Conservation (phyloP, 306 rosid genomes). For the Fragaria nilgerrensis region DNA sequence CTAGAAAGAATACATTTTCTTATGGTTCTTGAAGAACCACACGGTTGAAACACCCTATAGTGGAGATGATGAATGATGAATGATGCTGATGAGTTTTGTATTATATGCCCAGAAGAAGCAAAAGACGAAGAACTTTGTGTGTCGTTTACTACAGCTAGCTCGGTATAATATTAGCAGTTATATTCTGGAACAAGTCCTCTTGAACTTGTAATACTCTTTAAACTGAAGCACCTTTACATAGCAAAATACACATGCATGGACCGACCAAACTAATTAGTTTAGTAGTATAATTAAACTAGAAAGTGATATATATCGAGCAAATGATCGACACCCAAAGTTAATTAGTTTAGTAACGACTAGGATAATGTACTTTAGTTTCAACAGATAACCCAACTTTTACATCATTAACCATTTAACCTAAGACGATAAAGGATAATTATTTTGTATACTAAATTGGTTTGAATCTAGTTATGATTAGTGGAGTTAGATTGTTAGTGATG, state of each 20-base stretch:
- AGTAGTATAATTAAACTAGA: no score
- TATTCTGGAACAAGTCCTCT: constrained; percentile 1
- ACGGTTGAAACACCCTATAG: constrained; percentile 29
- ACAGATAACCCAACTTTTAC: not conserved
- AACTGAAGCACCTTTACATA: not conserved
- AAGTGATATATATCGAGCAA: not conserved
- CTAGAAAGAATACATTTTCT: not conserved
- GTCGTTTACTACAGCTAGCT: constrained; percentile 26
- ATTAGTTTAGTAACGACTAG: not conserved
- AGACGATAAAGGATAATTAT: not conserved
- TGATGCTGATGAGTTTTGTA: not conserved
- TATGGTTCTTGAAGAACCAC: constrained; percentile 17
- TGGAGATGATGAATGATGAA: not conserved
- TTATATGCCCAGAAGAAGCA: not conserved
- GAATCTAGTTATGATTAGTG: not conserved
- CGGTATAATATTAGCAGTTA: not conserved
- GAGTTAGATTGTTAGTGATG: not conserved
- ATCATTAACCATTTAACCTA: not conserved
- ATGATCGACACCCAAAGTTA: not conserved
- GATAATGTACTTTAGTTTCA: not conserved
- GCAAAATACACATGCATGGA: not conserved
- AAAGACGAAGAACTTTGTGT: not conserved
- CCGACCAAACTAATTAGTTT: constrained; percentile 5
- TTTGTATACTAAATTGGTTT: not conserved
- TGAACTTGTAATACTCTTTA: not conserved